Base-by-base conservation (phyloP, 225 moss, liverwort and hornwort species). In the Takakia lepidozioides region DNA sequence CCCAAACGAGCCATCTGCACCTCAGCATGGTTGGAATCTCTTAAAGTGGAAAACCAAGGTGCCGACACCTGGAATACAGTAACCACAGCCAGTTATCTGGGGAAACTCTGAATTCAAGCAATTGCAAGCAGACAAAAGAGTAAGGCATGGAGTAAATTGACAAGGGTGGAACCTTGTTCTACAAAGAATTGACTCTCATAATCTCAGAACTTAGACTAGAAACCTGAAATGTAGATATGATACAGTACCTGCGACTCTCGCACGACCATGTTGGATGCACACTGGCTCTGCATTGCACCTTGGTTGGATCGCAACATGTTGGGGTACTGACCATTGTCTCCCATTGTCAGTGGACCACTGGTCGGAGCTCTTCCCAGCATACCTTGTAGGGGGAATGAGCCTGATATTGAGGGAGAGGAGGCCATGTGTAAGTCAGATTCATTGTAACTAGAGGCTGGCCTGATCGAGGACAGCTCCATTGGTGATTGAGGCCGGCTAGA, bases 351-450 rank as follows among this genome's bases (percentile, higher is more conserved):
- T 10, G 79, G 61, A n/a, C 35, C 26, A 35, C 68, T 75, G 59
- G 60, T 62, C 34, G 78, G 81, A 44, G 52, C 34, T 65, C 98
- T 87, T 47, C 72, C 73, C 54, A 87, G 65, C 65, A 91, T 78
- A 39, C 71, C 77, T 54, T 84, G 84, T 46, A 90, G 50, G 15
- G 80, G 67, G 44, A 85, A 65, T 34, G 86, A 69, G 38, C 83
- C 81, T 26, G 83, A 66, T 13, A 70, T 69, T 26, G 88, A 71
- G 17, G 84, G 56, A 51, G 75, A 57, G 58, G 91, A 57, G 57
- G 85, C 64, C 29, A 87, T 71, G 59, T 87, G 83, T 37, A 85
- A 49, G 59, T 85, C 85, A 43, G 87, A 72, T 25, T 87, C 87
- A 39, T 68, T 56, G 55, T 66, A 98, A 40, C 68, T 65, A 25